phyloP scores from a whole-genome alignment of 1,284 basidiomycete genomes.

The Chondrostereum purpureum region DNA sequence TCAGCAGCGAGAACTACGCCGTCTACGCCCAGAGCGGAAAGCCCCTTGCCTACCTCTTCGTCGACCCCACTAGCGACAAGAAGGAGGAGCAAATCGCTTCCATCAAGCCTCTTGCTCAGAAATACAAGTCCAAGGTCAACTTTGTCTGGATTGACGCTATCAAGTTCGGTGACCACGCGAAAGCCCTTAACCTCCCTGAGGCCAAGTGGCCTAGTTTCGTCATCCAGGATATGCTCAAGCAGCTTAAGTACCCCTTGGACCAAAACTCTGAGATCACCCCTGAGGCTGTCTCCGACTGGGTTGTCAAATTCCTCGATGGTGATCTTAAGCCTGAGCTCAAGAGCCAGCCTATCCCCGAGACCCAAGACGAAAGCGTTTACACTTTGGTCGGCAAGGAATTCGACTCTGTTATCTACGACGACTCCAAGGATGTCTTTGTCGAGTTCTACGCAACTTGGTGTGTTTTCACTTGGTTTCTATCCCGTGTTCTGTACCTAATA shows the following conservation, averaged over 20 bases:
- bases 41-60: slow-evolving; percentile 93
- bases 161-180: slow-evolving; percentile 95
- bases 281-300: slow-evolving; percentile 53
- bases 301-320: slow-evolving; percentile 65
- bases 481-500: slow-evolving; percentile 14
- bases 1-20: slow-evolving; percentile 92
- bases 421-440: slow-evolving; percentile 91
- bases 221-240: slow-evolving; percentile 78
- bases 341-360: slow-evolving; percentile 81
- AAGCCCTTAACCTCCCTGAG: slow-evolving; percentile 84
- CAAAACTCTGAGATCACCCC: slow-evolving; percentile 57
- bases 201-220: slow-evolving; percentile 92
- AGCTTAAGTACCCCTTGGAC: slow-evolving; percentile 88
- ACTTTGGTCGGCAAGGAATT: slow-evolving; percentile 88
- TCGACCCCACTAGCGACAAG: slow-evolving; percentile 72
- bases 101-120: slow-evolving; percentile 72
- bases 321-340: slow-evolving; percentile 83
- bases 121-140: slow-evolving; percentile 86
- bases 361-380: slow-evolving; percentile 81
- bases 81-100: slow-evolving; percentile 64
- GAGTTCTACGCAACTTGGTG: slow-evolving; percentile 98
- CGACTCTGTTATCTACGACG: slow-evolving; percentile 80
- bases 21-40: slow-evolving; percentile 77
- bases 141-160: slow-evolving; percentile 98
- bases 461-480: slow-evolving; percentile 15